Conservation (phyloP, 1,139 yeast genomes). For the Zhuliangozyma parablackwelliae region DNA sequence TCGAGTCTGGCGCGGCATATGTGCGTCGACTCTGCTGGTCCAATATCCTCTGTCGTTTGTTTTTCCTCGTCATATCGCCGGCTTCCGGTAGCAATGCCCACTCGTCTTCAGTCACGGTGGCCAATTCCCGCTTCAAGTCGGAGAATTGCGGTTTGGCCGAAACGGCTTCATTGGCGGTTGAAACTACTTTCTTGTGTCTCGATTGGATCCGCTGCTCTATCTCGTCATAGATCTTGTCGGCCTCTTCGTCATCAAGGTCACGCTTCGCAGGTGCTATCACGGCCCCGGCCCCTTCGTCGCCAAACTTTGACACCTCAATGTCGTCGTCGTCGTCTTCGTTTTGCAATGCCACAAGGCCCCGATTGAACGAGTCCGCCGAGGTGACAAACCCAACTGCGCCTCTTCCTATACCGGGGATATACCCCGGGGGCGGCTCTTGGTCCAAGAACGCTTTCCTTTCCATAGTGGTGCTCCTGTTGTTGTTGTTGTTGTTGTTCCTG, state of each 20-base stretch:
- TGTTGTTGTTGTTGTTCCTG: not conserved
- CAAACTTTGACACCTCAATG: conserved; percentile 2
- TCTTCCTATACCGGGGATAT: conserved; percentile 88
- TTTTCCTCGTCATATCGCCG: conserved; percentile 77
- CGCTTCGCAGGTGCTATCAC: conserved; percentile 7
- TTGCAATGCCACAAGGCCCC: conserved; percentile 30
- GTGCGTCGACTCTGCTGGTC: conserved; percentile 63
- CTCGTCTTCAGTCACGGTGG: conserved; percentile 58
- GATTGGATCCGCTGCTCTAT: conserved; percentile 55
- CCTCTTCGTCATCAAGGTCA: conserved; percentile 67
- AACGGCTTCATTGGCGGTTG: not conserved
- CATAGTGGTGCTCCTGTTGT: conserved; percentile 20
- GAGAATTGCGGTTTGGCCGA: conserved; percentile 17
- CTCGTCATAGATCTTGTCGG: conserved; percentile 62
- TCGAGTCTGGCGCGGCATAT: conserved; percentile 80
- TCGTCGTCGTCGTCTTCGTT: conserved; percentile 24
- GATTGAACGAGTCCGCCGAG: conserved; percentile 60
- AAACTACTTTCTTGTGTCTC: conserved; percentile 21
- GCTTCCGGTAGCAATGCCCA: conserved; percentile 88
- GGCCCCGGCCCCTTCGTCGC: conserved; percentile 8
- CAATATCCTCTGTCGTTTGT: conserved; percentile 65
- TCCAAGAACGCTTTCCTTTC: conserved; percentile 65
- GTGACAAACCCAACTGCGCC: conserved; percentile 95
- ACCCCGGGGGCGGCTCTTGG: conserved; percentile 86
- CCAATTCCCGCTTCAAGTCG: conserved; percentile 59